phyloP scores from a whole-genome alignment of 2,329 filamentous ascomycete genomes.

The Xylaria sp. region DNA sequence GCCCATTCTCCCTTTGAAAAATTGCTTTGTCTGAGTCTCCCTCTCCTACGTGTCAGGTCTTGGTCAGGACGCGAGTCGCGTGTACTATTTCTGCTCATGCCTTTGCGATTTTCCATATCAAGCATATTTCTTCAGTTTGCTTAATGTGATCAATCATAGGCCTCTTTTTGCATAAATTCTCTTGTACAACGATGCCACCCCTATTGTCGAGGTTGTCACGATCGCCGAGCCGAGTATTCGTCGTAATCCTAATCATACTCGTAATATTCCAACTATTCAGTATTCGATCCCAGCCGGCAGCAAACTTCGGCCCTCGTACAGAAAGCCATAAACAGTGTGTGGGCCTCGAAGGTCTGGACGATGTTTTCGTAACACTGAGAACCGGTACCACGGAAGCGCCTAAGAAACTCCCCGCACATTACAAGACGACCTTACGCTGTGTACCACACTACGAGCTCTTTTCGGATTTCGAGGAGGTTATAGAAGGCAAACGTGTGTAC shows the following conservation, averaged over 20 bases:
- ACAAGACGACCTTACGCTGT: conserved; percentile 64
- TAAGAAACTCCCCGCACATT: conserved; percentile 65
- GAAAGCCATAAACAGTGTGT: conserved; percentile 33
- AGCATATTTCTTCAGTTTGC: conserved; percentile 4
- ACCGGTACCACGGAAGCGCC: conserved; percentile 67
- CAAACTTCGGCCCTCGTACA: conserved; percentile 17
- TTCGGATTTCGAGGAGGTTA: conserved; percentile 65
- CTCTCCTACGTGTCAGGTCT: conserved; percentile 11
- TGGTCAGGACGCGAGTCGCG: conserved; percentile 29
- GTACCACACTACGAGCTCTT: conserved; percentile 66
- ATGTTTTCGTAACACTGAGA: conserved; percentile 66
- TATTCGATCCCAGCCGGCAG: conserved; percentile 33
- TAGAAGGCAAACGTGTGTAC: conserved; percentile 60
- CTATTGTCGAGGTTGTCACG: conserved; percentile 32
- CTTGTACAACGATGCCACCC: conserved; percentile 26
- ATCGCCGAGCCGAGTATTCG: conserved; percentile 37
- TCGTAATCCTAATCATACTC: conserved; percentile 35
- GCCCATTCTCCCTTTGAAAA: conserved; percentile 14
- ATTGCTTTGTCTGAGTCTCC: conserved; percentile 32
- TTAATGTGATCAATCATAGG: conserved; percentile 30
- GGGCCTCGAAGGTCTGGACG: conserved; percentile 54
- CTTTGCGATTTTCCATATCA: neutral
- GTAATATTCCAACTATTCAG: conserved; percentile 41
- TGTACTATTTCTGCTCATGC: conserved; percentile 6
- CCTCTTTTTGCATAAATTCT: conserved; percentile 11